Percentiles rank a stretch among this genome's conserved stretches.
Evolutionary conservation across 148 eudicot species (phyloP).

Genomic region (Selenicereus undatus): DNA sequence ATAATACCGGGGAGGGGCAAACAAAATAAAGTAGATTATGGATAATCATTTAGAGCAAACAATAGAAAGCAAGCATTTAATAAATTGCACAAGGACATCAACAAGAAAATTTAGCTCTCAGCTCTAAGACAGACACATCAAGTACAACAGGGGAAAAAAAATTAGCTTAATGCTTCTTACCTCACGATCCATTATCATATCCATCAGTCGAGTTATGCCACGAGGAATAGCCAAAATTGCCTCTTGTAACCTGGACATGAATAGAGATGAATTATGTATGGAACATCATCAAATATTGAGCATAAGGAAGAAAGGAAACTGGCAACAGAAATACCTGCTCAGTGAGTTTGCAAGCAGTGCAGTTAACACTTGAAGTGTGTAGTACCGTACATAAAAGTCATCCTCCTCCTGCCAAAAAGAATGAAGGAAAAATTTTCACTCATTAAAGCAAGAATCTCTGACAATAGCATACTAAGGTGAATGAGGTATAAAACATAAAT

Average conservation of each 20-base stretch:
- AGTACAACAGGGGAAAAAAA: not conserved
- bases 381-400: conserved; percentile 92
- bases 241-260: conserved; percentile 84
- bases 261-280: conserved; percentile 19
- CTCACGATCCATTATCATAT: conserved; percentile 99
- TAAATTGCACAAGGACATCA: not conserved
- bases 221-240: conserved; percentile 90
- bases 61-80: not conserved
- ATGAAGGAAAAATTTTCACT: conserved; percentile 11
- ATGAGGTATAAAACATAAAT: conserved; percentile 7
- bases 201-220: conserved; percentile 94
- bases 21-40: not conserved
- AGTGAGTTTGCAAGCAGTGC: conserved; percentile 85
- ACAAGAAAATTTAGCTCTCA: not conserved
- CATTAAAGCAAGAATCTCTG: conserved; percentile 5
- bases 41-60: conserved; percentile 1
- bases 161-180: conserved; percentile 26
- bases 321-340: conserved; percentile 50
- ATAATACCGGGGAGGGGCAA: not conserved
- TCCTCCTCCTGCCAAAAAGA: conserved; percentile 71
- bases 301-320: not conserved
- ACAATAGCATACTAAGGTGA: conserved; percentile 1
- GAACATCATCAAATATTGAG: not conserved
- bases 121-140: not conserved
- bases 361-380: conserved; percentile 92